Base-by-base conservation (phyloP, 306 rosid species). In the Begonia fuchsioides region DNA sequence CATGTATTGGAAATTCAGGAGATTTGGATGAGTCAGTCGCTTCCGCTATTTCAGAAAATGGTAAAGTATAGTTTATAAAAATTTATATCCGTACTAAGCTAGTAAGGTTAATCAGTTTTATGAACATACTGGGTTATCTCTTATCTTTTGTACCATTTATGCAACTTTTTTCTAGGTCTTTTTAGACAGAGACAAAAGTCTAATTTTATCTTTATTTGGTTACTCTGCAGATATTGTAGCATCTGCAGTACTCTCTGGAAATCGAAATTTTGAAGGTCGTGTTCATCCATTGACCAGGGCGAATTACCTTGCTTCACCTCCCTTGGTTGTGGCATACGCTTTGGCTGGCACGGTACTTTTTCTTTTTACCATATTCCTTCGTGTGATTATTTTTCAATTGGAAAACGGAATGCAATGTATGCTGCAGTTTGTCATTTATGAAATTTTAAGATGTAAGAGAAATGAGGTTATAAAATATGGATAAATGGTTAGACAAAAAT, bases 221-320 rank as follows among this genome's bases (percentile, higher is more conserved):
- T 1, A 9, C 13, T 15, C 32, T 49, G 38, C 57, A 72, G 82
- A 76, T 32, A 61, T 76, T 12, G 32, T 76, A 52, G 71, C 71
- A 38, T 67, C 63, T 11, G 58, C 70, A 32, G 72, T 72, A 18
- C 75, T 72, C 12, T 71, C 78, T 44, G 78, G 78, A 58, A 68
- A 71, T 49, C 15, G 71, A 32, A 70, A 74, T 46, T 68, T 76
- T 55, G 78, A 76, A 53, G 78, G 82, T 0, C 75, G 17, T 52
- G 35, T 71, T 39, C 70, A 76, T 63, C 63, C 70, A 2, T 18
- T 68, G 18, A 65, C 78, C 2, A 68, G 78, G 65, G 69, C 75
- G 13, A 71, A 71, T 38, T 76, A 68, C 49, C 78, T 71, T 54
- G 75, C 78, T 51, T 70, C 78, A 14, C 82, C 78, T 51, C 72